Base-by-base conservation (phyloP, 202 grass and related monocot species). In the Sporobolus alterniflorus region DNA sequence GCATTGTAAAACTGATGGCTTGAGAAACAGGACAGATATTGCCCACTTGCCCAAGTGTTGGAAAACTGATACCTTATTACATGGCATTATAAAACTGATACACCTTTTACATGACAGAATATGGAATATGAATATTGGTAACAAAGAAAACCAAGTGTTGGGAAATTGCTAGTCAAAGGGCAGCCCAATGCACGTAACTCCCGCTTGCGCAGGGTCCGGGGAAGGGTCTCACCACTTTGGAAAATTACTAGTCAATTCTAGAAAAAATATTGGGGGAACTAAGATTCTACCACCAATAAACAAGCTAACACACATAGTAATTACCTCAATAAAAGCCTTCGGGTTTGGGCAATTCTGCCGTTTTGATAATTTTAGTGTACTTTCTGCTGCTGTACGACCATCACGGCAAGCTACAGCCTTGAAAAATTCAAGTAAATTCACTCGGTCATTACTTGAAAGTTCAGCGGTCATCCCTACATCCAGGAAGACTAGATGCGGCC, bases 381-480 rank as follows among this genome's bases (percentile, higher is more conserved):
- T 79, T 87, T 94, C 87, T 75, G 96, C 96, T 41, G 96, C 93
- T 42, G 91, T 92, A 41, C 85, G 89, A 7, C 96, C 96, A 87
- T 99, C 96, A 52, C 96, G 91, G 36, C 84, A 61, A 57, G 96
- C 93, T 86, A 99, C 96, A 59, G 93, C 89, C 85, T 99, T 99
- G 83, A 99, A 99, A 60, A 99, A 99, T 21, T 94, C 89, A 26
- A 99, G 72, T 82, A 99, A 82, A 91, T 99, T 99, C 69, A 89
- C 71, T 81, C 93, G 96, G 61, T 99, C 96, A 39, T 85, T 90
- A 59, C 87, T 93, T 49, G 93, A 96, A 74, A 99, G 91, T 83
- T 99, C 96, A 83, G 96, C 96, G 9, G 93, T 96, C 96, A 99
- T 99, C 76, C 96, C 96, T 71, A 99, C 96, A 76, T 99, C 96